These are phyloP conservation scores for Gossypium laxum DNA, from an alignment of 441 rosid genomes.

Conservation along the genomic window DNA sequence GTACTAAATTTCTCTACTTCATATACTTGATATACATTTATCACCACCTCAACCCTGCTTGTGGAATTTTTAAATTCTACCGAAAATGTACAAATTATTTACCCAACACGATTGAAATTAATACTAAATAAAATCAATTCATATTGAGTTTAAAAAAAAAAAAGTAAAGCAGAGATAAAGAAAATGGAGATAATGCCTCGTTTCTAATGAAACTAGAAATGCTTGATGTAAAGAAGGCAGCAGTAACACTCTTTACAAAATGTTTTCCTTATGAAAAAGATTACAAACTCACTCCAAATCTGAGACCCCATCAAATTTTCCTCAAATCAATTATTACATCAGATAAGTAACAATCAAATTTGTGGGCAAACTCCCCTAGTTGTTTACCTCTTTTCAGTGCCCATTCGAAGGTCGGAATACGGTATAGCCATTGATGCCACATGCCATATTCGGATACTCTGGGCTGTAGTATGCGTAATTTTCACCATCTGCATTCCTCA, in stretches of 20 bases:
- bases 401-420: constrained; percentile 68
- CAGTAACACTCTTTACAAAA: constrained; percentile 45
- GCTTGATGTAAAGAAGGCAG: constrained; percentile 23
- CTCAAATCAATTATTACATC: constrained; percentile 19
- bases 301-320: constrained; percentile 24
- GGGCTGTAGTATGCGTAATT: constrained; percentile 36
- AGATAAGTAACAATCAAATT: constrained; percentile 13
- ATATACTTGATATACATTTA: too few relatives aligned
- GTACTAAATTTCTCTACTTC: too few relatives aligned
- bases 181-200: background rate
- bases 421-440: constrained; percentile 48
- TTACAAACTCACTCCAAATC: constrained; percentile 41
- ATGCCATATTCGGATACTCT: constrained; percentile 40
- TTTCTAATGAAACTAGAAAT: constrained; percentile 13
- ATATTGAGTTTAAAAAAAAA: background rate
- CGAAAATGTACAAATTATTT: too few relatives aligned
- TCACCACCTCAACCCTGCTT: too few relatives aligned
- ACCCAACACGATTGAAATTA: too few relatives aligned
- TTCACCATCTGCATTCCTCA: constrained; percentile 44
- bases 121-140: too few relatives aligned
- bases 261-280: constrained; percentile 34
- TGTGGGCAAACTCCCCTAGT: background rate
- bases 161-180: background rate
- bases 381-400: constrained; percentile 32
- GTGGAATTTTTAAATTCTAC: too few relatives aligned